Evolutionary conservation across 75 land plant genomes (phyloP), one percentile per base, ranked within the genome.

Genomic region (Pinus taeda): DNA sequence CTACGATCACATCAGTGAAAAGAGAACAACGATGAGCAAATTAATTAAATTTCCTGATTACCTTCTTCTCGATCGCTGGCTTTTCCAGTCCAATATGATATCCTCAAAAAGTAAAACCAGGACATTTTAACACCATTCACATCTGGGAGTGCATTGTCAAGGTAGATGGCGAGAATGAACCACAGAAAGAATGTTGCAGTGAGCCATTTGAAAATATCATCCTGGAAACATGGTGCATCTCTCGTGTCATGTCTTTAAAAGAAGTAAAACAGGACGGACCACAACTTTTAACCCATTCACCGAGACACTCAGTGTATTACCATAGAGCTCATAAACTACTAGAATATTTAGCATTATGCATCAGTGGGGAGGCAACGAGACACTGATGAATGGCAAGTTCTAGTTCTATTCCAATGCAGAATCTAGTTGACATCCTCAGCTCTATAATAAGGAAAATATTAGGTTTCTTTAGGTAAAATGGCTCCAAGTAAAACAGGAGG

Each of bases 51-150:
- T 22, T 21, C 62, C 15, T 81, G 9, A 21, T 26, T 79, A 96
- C 99, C 98, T 94, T 92, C 83, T 17, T 75, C 83, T 60, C 81
- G 85, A 73, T 71, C 85, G 77, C 85, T 83, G 77, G 84, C 88
- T 80, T 73, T 92, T 60, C 91, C 99, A 17, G 88, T 88, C 99
- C 99, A 97, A 81, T 95, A 97, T 29, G 92, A 82, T 79, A 95
- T 88, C 63, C 62, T 84, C 66, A 92, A 70, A 64, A 95, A 94
- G 87, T 97, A 97, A 76, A 91, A 86, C 53, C 81, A 76, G 49
- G 99, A 83, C 74, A 94, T 97, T 42, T 93, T 88, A 61, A 97
- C 98, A 79, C 99, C 99, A 78, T 90, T 88, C 57, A 83, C 74
- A 80, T 95, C 90, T 69, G 98, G 96, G 57, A 97, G 77, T 33